Conservation (phyloP, 345 rosid species). For the Erodium maritimum region DNA sequence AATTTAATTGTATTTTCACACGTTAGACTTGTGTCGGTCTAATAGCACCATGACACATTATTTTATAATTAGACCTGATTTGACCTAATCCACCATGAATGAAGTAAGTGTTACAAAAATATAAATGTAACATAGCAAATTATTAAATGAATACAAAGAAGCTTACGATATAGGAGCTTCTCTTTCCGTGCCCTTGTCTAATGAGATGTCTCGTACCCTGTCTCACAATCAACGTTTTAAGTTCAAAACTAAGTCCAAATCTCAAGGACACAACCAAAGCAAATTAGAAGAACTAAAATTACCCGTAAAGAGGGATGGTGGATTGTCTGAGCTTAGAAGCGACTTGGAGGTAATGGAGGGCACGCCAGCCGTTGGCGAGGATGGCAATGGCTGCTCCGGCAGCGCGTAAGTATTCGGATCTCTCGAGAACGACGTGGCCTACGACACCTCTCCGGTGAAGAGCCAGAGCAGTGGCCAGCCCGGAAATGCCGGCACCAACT, state of each 20-base stretch:
- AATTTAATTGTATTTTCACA: too few species aligned
- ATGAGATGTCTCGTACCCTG: conserved; percentile 6
- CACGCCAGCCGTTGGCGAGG: conserved; percentile 3
- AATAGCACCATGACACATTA: too few species aligned
- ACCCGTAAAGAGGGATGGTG: conserved; percentile 1
- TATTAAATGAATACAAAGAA: neutral
- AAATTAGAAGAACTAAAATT: neutral
- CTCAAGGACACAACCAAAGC: neutral
- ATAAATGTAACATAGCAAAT: neutral
- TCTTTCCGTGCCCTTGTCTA: conserved; percentile 4
- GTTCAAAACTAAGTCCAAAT: too few species aligned
- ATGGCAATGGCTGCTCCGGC: neutral
- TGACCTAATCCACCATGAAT: too few species aligned
- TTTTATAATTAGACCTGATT: too few species aligned
- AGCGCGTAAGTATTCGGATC: conserved; percentile 3
- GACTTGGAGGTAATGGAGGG: conserved; percentile 4
- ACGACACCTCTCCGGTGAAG: conserved; percentile 7
- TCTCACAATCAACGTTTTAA: neutral
- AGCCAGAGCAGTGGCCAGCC: conserved; percentile 14
- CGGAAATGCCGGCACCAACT: conserved; percentile 12
- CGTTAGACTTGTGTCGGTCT: too few species aligned
- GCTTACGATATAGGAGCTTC: conserved; percentile 5
- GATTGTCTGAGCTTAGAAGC: neutral
- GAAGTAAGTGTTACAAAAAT: too few species aligned
- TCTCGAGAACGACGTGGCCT: conserved; percentile 6